Base-by-base conservation (phyloP, 78 protist genomes). In the Pigoraptor vietnamica region DNA sequence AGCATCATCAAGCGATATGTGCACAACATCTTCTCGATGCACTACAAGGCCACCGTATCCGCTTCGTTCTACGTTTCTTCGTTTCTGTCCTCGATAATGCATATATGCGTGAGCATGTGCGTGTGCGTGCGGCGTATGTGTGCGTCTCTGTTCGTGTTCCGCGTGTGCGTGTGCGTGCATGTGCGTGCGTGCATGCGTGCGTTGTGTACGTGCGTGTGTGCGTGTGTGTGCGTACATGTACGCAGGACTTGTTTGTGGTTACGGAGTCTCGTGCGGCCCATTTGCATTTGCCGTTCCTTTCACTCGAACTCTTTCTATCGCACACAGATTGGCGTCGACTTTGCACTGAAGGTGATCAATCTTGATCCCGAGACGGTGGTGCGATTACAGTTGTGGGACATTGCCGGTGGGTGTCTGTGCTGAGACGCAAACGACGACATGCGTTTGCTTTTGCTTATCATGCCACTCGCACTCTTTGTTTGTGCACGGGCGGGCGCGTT, bases 271-370 rank as follows among this genome's bases (percentile, higher is more conserved):
- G n/a, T n/a, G n/a, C n/a, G n/a, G n/a, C n/a, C n/a, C n/a, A n/a
- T n/a, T n/a, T n/a, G n/a, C n/a, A n/a, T n/a, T n/a, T n/a, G n/a
- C n/a, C n/a, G n/a, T n/a, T n/a, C n/a, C n/a, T n/a, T n/a, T n/a
- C n/a, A n/a, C n/a, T n/a, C n/a, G n/a, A n/a, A n/a, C n/a, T n/a
- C n/a, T n/a, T n/a, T n/a, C n/a, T n/a, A n/a, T n/a, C n/a, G n/a
- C n/a, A n/a, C n/a, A n/a, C 67, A 94, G 96, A 98, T 98, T 84
- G 99, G 98, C 34, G 98, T 98, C 35, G 99, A 98, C 90, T 98
- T 98, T 90, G 98, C 98, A 25, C 92, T 97, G 40, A 98, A 98
- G 91, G 96, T 95, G 34, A 81, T 98, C 21, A 40, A 96, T 33
- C 90, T 95, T 96, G 95, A 97, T 39, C 92, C 56, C 55, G 91